phyloP scores from a whole-genome alignment of 2,329 filamentous ascomycete species.

The Colletotrichum plurivorum region DNA sequence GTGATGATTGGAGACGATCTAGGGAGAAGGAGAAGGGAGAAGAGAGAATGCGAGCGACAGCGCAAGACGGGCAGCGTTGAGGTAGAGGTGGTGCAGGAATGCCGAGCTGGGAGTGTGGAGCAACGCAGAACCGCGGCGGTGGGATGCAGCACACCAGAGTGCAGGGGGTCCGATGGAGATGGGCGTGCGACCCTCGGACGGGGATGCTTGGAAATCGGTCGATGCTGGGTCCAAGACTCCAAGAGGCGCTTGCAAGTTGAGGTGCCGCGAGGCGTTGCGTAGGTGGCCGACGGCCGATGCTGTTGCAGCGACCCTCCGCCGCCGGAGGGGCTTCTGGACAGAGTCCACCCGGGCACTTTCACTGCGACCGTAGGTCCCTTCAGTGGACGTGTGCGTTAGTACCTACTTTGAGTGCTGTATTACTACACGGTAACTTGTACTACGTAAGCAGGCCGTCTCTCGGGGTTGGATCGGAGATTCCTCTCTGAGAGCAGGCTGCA shows the following conservation, averaged over 20 bases:
- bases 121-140: constrained; percentile 39
- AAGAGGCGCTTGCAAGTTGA: constrained; percentile 10
- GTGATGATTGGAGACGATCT: constrained; percentile 18
- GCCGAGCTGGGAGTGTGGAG: constrained; percentile 39
- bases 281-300: constrained; percentile 8
- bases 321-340: no score
- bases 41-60: neutral
- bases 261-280: constrained; percentile 8
- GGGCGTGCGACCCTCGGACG: constrained; percentile 27
- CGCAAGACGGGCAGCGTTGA: constrained; percentile 2
- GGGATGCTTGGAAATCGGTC: constrained; percentile 40
- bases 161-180: constrained; percentile 18
- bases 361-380: no score
- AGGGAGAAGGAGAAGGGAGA: constrained; percentile 5
- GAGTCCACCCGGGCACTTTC: no score
- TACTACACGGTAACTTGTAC: neutral
- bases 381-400: no score
- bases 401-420: neutral
- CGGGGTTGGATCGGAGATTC: constrained; percentile 11
- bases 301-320: no score
- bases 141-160: constrained; percentile 29
- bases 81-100: constrained; percentile 33
- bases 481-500: neutral
- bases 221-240: constrained; percentile 19
- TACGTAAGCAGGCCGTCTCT: neutral